Conservation (phyloP, 768 basidiomycete genomes). For the Amanita thiersii region DNA sequence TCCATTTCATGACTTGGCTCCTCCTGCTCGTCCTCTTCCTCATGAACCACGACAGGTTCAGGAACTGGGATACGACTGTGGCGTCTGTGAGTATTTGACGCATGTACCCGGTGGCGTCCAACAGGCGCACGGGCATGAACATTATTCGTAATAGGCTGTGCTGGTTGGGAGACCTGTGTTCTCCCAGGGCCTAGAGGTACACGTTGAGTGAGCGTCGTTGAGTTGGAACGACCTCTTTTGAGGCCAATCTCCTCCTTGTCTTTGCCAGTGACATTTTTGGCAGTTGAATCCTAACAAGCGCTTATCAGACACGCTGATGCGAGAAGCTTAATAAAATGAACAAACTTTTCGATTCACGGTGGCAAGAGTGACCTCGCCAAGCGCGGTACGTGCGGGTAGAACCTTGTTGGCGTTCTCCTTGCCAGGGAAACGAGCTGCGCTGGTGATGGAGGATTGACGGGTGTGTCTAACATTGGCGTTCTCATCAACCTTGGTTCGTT, state of each 20-base stretch:
- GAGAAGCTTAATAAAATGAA: slow-evolving; percentile 8
- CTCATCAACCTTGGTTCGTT: slow-evolving; percentile 70
- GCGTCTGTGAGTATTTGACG: slow-evolving; percentile 23
- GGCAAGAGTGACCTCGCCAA: slow-evolving; percentile 75
- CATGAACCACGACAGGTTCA: slow-evolving; percentile 30
- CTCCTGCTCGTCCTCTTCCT: slow-evolving; percentile 32
- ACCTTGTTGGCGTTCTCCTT: slow-evolving; percentile 49
- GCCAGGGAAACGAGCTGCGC: slow-evolving; percentile 41
- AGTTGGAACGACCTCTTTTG: slow-evolving; percentile 60
- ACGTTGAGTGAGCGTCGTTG: slow-evolving; percentile 57
- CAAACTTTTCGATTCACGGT: slow-evolving; percentile 73
- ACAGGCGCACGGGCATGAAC: slow-evolving; percentile 28
- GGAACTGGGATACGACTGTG: slow-evolving; percentile 33
- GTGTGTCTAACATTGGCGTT: slow-evolving; percentile 64
- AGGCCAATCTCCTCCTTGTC: slow-evolving; percentile 63
- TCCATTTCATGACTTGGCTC: slow-evolving; percentile 49
- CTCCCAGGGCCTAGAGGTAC: slow-evolving; percentile 59
- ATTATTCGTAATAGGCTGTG: slow-evolving; percentile 33
- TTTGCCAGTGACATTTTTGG: slow-evolving; percentile 44
- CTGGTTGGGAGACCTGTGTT: slow-evolving; percentile 24
- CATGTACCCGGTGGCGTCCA: slow-evolving; percentile 21
- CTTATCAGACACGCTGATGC: slow-evolving; percentile 2
- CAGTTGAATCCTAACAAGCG: slow-evolving; percentile 32
- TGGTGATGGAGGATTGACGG: slow-evolving; percentile 49
- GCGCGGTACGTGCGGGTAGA: slow-evolving; percentile 56